These are phyloP conservation scores for Epithele typhae DNA, from an alignment of 768 basidiomycete genomes.

Conservation along the genomic window DNA sequence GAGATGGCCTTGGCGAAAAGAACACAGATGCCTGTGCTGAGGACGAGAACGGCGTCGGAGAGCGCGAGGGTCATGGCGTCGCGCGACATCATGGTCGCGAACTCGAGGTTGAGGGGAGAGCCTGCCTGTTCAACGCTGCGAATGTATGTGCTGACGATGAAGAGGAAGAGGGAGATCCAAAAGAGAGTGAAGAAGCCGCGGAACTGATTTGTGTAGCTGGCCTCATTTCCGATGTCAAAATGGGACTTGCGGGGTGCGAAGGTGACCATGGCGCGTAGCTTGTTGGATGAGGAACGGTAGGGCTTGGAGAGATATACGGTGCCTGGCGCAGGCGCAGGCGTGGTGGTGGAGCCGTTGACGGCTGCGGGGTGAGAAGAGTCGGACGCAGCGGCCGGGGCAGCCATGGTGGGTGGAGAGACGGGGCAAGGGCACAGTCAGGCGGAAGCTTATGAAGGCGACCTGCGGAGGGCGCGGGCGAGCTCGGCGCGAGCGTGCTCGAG, in stretches of 20 bases:
- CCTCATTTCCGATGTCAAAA: constrained; percentile 79
- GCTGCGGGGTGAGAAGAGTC: too few species aligned
- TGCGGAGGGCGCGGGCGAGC: too few species aligned
- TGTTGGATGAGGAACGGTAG: constrained; percentile 73
- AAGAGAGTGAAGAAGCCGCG: constrained; percentile 95
- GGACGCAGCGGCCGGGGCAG: background rate
- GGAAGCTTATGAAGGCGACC: background rate
- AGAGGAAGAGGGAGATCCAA: constrained; percentile 86
- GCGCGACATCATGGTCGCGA: constrained; percentile 83
- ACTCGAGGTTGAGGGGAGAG: constrained; percentile 69
- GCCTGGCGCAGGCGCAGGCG: constrained; percentile 44
- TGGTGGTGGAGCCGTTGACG: background rate
- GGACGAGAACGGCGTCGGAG: constrained; percentile 78
- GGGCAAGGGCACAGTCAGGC: background rate
- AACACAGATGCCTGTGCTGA: constrained; percentile 72
- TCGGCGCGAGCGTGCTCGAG: too few species aligned
- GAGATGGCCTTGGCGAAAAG: constrained; percentile 76
- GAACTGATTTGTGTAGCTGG: constrained; percentile 78
- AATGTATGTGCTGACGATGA: constrained; percentile 74
- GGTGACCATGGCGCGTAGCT: constrained; percentile 75
- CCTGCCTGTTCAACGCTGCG: constrained; percentile 75
- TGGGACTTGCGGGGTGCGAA: constrained; percentile 83
- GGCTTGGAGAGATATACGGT: constrained; percentile 74
- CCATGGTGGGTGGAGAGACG: background rate
- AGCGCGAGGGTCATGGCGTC: constrained; percentile 81